phyloP scores from a whole-genome alignment of 2,329 filamentous ascomycete genomes.

The Sporothrix sp. region DNA sequence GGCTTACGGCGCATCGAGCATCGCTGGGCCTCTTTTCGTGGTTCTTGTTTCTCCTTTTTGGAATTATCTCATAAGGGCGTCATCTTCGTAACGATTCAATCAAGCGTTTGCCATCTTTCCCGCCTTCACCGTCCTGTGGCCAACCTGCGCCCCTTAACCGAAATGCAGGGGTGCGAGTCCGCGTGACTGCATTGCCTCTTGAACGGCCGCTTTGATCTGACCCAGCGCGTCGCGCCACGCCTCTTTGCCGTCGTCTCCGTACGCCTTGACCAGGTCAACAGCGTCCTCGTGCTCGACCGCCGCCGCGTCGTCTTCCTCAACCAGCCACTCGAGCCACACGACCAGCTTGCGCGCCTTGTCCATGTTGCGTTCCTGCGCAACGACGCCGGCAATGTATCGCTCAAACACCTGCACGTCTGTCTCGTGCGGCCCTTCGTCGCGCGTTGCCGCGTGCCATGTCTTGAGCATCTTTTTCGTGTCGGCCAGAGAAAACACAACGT shows the following conservation, averaged over 20 bases:
- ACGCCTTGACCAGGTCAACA: background rate
- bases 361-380: constrained; percentile 68
- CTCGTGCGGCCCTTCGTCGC: constrained; percentile 62
- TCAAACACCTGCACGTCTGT: constrained; percentile 69
- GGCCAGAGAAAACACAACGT: constrained; percentile 31
- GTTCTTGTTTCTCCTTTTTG: no score
- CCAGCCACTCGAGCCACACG: constrained; percentile 54
- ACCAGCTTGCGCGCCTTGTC: constrained; percentile 86
- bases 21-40: no score
- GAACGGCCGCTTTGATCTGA: constrained; percentile 40
- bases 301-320: constrained; percentile 35
- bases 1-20: no score
- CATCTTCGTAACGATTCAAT: no score
- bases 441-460: constrained; percentile 67
- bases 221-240: constrained; percentile 38
- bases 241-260: constrained; percentile 19
- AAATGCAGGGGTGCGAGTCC: constrained; percentile 48
- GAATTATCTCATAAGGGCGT: no score
- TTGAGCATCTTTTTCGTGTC: constrained; percentile 67
- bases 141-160: background rate
- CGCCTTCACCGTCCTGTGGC: no score
- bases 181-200: constrained; percentile 44
- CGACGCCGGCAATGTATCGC: constrained; percentile 61
- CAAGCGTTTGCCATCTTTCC: no score
- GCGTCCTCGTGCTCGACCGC: background rate